phyloP scores from a whole-genome alignment of 768 basidiomycete genomes.

The Podaxis carcinomalis region DNA sequence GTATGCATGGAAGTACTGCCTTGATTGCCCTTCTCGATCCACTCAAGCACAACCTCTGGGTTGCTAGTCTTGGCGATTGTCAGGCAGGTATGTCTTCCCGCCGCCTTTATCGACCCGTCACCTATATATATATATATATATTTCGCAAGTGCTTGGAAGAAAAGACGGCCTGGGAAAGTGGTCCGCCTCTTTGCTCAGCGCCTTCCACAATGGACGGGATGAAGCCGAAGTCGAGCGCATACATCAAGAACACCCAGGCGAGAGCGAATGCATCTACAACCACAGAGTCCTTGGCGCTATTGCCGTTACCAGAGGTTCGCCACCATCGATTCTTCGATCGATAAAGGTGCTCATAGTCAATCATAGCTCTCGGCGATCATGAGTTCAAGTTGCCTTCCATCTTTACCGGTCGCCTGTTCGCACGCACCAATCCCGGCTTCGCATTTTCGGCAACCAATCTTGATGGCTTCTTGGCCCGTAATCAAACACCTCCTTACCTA shows the following conservation, averaged over 20 bases:
- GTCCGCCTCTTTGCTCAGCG: constrained; percentile 36
- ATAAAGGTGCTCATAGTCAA: not conserved
- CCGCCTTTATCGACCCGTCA: not conserved
- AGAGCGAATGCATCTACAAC: constrained; percentile 35
- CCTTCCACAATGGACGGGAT: constrained; percentile 48
- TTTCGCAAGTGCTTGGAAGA: constrained; percentile 35
- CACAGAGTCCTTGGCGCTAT: constrained; percentile 50
- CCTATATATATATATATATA: too few species aligned
- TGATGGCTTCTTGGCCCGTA: constrained; percentile 39
- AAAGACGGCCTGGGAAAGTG: constrained; percentile 30
- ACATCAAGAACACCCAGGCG: constrained; percentile 42
- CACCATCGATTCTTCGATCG: not conserved
- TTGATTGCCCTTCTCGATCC: constrained; percentile 46
- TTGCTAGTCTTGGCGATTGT: constrained; percentile 55
- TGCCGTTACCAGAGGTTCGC: constrained; percentile 51
- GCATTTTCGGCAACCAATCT: constrained; percentile 27
- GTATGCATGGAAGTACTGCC: constrained; percentile 50
- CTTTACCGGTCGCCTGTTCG: constrained; percentile 44
- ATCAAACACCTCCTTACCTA: constrained; percentile 51
- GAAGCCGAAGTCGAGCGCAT: constrained; percentile 35
- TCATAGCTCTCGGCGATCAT: constrained; percentile 49
- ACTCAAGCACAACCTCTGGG: constrained; percentile 40
- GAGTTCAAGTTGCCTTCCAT: constrained; percentile 46
- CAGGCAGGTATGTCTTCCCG: constrained; percentile 34
- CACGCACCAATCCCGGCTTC: constrained; percentile 36